These are phyloP conservation scores for Cystobasidium tubakii DNA, from an alignment of 768 basidiomycete species.

Conservation along the genomic window DNA sequence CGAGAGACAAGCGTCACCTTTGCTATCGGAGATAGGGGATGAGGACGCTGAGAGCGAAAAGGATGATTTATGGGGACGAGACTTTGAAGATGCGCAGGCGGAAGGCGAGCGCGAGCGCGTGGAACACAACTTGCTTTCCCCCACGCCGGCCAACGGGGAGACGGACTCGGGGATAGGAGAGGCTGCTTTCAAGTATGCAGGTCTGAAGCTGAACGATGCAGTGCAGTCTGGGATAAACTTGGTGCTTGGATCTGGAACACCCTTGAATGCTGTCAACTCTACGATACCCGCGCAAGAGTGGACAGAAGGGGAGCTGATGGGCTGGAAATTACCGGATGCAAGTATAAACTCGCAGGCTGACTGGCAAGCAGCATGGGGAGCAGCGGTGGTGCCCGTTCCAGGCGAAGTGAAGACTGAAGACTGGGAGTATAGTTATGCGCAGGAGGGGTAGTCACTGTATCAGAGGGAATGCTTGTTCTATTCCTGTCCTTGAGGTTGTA, in stretches of 20 bases:
- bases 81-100: not conserved
- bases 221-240: not conserved
- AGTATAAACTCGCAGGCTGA: not conserved
- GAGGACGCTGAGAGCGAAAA: not conserved
- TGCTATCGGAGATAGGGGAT: not conserved
- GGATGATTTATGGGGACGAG: not conserved
- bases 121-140: not conserved
- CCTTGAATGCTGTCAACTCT: too few relatives aligned
- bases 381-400: not conserved
- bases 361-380: not conserved
- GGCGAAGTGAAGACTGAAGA: not conserved
- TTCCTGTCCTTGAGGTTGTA: too few relatives aligned
- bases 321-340: not conserved
- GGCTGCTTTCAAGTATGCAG: not conserved
- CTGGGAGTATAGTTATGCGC: conserved; percentile 3
- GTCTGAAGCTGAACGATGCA: not conserved
- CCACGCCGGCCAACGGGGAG: not conserved
- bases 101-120: not conserved
- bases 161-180: not conserved
- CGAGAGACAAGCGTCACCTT: not conserved
- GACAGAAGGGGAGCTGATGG: not conserved
- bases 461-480: not conserved
- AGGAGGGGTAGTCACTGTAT: not conserved
- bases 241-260: not conserved
- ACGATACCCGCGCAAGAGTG: not conserved